phyloP scores from a whole-genome alignment of 441 rosid species.

The Viola pubescens region DNA sequence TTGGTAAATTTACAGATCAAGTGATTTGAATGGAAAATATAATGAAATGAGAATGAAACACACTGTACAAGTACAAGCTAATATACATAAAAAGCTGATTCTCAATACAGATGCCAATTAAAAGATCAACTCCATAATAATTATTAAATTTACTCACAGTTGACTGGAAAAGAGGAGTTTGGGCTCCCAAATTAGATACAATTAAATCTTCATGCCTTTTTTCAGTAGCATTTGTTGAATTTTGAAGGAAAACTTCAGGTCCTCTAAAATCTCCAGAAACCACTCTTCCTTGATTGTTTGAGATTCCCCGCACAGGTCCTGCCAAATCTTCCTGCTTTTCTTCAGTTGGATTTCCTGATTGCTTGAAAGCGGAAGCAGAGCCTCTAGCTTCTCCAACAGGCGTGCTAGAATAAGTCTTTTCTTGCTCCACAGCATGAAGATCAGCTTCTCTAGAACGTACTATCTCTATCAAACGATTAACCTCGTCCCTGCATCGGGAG shows the following conservation, averaged over 20 bases:
- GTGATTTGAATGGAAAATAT: neutral
- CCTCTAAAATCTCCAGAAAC: constrained; percentile 22
- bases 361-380: constrained; percentile 25
- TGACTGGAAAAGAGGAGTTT: constrained; percentile 38
- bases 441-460: constrained; percentile 55
- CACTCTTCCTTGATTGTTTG: constrained; percentile 13
- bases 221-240: constrained; percentile 25
- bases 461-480: constrained; percentile 50
- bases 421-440: constrained; percentile 31
- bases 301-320: constrained; percentile 26
- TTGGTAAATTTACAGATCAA: neutral
- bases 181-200: constrained; percentile 30
- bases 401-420: constrained; percentile 22
- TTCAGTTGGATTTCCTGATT: constrained; percentile 26
- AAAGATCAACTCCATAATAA: constrained; percentile 10
- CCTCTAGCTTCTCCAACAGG: constrained; percentile 21
- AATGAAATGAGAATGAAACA: neutral
- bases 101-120: neutral
- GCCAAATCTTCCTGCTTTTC: constrained; percentile 30
- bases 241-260: constrained; percentile 25
- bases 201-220: constrained; percentile 32
- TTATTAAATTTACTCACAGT: constrained; percentile 37
- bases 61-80: neutral
- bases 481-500: constrained; percentile 49
- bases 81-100: neutral